These are phyloP conservation scores for Coniella lustricola DNA, from an alignment of 2,329 filamentous ascomycete species.

Conservation along the genomic window DNA sequence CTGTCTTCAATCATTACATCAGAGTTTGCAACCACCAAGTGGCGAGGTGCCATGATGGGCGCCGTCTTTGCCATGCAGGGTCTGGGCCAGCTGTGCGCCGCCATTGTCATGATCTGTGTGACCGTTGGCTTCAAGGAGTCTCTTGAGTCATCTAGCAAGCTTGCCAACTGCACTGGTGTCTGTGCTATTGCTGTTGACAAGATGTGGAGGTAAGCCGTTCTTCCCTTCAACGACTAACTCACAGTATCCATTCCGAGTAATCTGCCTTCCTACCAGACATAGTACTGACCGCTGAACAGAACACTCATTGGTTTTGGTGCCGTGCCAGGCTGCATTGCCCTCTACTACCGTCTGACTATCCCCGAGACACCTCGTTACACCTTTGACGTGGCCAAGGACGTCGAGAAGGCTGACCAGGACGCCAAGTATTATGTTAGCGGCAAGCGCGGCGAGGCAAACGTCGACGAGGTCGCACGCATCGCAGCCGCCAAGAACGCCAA, in stretches of 20 bases:
- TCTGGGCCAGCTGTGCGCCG: constrained; percentile 69
- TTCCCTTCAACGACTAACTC: too few species aligned
- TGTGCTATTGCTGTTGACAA: constrained; percentile 71
- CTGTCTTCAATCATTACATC: constrained; percentile 79
- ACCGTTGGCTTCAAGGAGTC: constrained; percentile 64
- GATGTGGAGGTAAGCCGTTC: constrained; percentile 56
- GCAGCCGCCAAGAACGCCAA: constrained; percentile 47
- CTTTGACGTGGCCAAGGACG: constrained; percentile 70
- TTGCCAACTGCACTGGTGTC: constrained; percentile 52
- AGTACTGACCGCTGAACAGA: background rate
- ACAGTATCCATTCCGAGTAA: too few species aligned
- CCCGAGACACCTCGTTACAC: constrained; percentile 85
- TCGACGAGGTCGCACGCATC: constrained; percentile 61
- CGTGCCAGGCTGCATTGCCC: constrained; percentile 70
- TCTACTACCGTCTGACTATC: constrained; percentile 75
- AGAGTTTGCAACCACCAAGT: constrained; percentile 80
- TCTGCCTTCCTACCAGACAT: too few species aligned
- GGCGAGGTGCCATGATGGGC: constrained; percentile 82
- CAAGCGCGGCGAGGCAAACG: constrained; percentile 48
- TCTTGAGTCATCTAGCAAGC: constrained; percentile 43
- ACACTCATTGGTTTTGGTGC: constrained; percentile 74
- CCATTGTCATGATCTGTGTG: constrained; percentile 69
- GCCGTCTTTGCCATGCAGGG: constrained; percentile 85
- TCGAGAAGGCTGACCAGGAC: constrained; percentile 67
- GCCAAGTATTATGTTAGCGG: constrained; percentile 68